Evolutionary conservation across 2,329 filamentous ascomycete genomes (phyloP), one percentile per base, ranked within the genome.

Genomic region (Fusarium chlamydosporum): DNA sequence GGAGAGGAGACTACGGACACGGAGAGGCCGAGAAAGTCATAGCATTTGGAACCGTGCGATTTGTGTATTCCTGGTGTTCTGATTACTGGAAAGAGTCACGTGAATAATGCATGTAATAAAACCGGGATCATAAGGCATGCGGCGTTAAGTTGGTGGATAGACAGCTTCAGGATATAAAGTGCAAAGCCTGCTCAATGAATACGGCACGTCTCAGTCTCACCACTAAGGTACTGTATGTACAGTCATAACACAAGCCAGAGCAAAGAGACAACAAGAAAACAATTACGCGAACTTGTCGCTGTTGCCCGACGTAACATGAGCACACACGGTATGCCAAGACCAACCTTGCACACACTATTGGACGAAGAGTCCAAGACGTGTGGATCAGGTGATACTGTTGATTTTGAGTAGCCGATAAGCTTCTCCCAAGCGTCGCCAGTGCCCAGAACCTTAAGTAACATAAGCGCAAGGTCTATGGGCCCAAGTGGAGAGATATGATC

Each of bases 361-460:
- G 66, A 16, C 66, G 62, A 58, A 65, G 42, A 11, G 15, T 9
- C 13, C 7, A 31, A 35, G 33, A 40, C 23, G 40, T n/a, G 51
- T 47, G 38, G 56, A 56, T 65, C 61, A 56, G 37, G 54, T 52
- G 41, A 35, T 40, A 43, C 29, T 58, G 40, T 60, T 63, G 54
- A 59, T 31, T 48, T 51, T 55, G 34, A 40, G 29, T 57, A 64
- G 40, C 57, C 54, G 72, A 74, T 74, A 73, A 74, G 70, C 72
- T 72, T 72, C 61, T 62, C 34, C 46, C 61, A 68, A 61, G 51
- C 57, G 34, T 63, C 46, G 45, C 53, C 33, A 52, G 52, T 65
- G 72, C 65, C 57, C 52, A 65, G 59, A 73, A 74, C 56, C 56
- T 74, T 71, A 67, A 64, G 50, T 38, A 59, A 62, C 53, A 72